Base-by-base conservation (phyloP, 2,329 filamentous ascomycete genomes). In the Fusarium illudens region DNA sequence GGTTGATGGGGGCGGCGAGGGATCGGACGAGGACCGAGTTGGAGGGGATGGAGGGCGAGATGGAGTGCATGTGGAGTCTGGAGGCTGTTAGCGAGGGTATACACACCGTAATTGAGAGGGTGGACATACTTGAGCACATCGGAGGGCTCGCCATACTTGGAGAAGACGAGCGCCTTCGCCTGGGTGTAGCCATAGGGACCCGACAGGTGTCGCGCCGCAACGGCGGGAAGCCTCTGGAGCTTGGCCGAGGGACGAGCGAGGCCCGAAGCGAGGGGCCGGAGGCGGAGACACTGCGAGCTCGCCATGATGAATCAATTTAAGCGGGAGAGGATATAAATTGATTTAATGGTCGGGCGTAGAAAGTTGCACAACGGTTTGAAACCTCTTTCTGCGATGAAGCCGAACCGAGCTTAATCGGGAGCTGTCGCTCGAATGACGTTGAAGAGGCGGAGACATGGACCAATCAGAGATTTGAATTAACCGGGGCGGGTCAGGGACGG, bases 1-100 rank as follows among this genome's bases (percentile, higher is more conserved):
- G 96, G 82, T 99, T 99, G 79, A 99, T 93, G 60, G 96, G 93
- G 1, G 94, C 89, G 30, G 94, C 92, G 73, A 99, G 92, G 73
- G 96, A 90, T 78, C 93, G 93, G 63, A 99, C 84, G 57, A 95
- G 94, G 71, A 96, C 81, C 48, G 85, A 81, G 49, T 79, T 80
- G 32, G 83, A 78, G 49, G 92, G 90, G 67, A 94, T 87, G 4
- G 88, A 86, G 4, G 92, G 92, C 4, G 90, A 90, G 76, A 95
- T 93, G 71, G 91, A 93, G 81, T 94, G 89, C 1, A 82, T 86
- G 80, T 94, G 92, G 4, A 95, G 81, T 17, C 88, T 89, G 48
- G 15, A 4, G 57, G 36, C 13, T 36, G 22, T 64, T 20, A 65
- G 59, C 27, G 7, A 51, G 6, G 13, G 37, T n/a, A 20, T 17